Base-by-base conservation (phyloP, 768 basidiomycete genomes). In the Cyclocybe cylindracea region DNA sequence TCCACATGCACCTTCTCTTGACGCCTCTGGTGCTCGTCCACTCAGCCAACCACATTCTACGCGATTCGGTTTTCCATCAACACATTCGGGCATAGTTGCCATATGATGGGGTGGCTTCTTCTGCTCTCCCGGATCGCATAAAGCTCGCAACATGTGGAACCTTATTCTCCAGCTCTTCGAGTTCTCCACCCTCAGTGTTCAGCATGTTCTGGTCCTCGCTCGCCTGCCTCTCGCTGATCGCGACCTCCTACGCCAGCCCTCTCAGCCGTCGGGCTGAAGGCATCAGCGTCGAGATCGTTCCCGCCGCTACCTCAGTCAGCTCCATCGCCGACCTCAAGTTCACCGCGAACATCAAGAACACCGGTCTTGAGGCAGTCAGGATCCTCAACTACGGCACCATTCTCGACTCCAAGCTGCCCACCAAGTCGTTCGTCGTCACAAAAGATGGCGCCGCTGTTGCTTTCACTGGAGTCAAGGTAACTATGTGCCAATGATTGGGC, bases 351-450 rank as follows among this genome's bases (percentile, higher is more conserved):
- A 67, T 79, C 11, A 77, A 64, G 31, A 78, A 79, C 62, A 66
- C 58, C 31, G 75, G 75, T 18, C 52, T 68, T 32, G 69, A 74
- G 48, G 60, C 61, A 41, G 64, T 76, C 56, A 77, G 71, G 62
- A 58, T 78, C 44, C 68, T 79, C 64, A 76, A 74, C 58, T 77
- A 74, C 55, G 73, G 66, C n/a, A 78, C 77, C 11, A 70, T 78
- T 48, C 69, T 78, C 48, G 76, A 78, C 60, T 66, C 63, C 37
- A 60, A 69, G 29, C 60, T 72, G n/a, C 73, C 75, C 5, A 76
- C 75, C 33, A 71, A 67, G 58, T 76, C 75, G 2, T 78, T 79
- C 61, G 62, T 58, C 7, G 69, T 78, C 53, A 74, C 66, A 39
- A 74, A 74, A 59, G 70, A 72, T 55, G 74, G 69, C 18, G 45